These are phyloP conservation scores for Calonectria naviculata DNA, from an alignment of 2,329 filamentous ascomycete genomes.

Conservation along the genomic window DNA sequence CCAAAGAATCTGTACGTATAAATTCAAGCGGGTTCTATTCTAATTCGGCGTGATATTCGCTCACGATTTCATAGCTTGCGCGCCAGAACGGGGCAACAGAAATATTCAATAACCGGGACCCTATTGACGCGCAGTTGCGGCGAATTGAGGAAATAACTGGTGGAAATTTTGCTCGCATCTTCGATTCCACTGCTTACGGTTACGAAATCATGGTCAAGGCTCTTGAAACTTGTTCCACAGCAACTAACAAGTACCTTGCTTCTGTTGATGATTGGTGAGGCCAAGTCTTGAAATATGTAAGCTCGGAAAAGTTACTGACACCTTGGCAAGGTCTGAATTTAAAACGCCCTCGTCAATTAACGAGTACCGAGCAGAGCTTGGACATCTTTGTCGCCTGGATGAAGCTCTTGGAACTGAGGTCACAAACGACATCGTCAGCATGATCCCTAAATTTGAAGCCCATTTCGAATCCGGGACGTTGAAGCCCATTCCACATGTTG, in stretches of 20 bases:
- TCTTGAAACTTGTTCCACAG: constrained; percentile 38
- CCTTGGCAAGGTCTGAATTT: constrained; percentile 34
- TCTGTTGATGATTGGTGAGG: constrained; percentile 49
- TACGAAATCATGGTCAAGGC: constrained; percentile 44
- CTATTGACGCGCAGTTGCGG: constrained; percentile 43
- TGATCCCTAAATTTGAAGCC: constrained; percentile 35
- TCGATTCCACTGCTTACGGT: constrained; percentile 46
- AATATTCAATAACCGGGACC: constrained; percentile 44
- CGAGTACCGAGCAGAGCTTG: constrained; percentile 39
- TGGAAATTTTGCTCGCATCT: constrained; percentile 46
- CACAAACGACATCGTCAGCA: constrained; percentile 22
- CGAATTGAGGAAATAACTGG: constrained; percentile 45
- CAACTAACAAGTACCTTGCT: constrained; percentile 42
- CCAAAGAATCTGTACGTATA: constrained; percentile 37
- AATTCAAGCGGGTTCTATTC: too few relatives aligned
- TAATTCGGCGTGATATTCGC: neutral
- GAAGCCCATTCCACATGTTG: constrained; percentile 35
- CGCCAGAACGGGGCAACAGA: constrained; percentile 44
- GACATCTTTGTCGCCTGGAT: constrained; percentile 35
- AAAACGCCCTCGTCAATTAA: constrained; percentile 34
- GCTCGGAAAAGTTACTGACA: neutral
- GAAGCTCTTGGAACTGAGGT: constrained; percentile 26
- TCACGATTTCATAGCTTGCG: constrained; percentile 32
- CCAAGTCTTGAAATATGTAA: too few relatives aligned
- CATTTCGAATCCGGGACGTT: constrained; percentile 37